These are phyloP conservation scores for Ruellia speciosa DNA, from an alignment of 305 asterid species.

Conservation along the genomic window DNA sequence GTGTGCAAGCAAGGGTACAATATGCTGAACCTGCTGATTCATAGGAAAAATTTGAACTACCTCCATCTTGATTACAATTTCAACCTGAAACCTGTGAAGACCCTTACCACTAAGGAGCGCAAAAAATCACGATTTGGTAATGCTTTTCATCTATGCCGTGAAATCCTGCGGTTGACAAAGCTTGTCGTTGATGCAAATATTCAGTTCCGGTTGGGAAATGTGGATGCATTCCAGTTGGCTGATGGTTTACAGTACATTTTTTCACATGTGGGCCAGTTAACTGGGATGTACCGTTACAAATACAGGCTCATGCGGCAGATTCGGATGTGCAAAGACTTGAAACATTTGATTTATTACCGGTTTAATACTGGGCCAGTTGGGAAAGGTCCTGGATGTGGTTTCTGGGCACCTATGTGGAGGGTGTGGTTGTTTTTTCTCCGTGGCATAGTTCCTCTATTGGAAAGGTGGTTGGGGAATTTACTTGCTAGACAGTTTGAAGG, in stretches of 20 bases:
- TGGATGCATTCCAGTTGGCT: slow-evolving; percentile 98
- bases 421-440: slow-evolving; percentile 99
- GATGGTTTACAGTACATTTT: slow-evolving; percentile 96
- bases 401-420: slow-evolving; percentile 99
- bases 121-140: slow-evolving; percentile 95
- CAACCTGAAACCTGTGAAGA: slow-evolving; percentile 97
- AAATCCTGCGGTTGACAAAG: slow-evolving; percentile 89
- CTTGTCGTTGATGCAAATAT: slow-evolving; percentile 98
- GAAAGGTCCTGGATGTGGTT: slow-evolving; percentile 99
- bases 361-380: slow-evolving; percentile 99
- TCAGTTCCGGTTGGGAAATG: slow-evolving; percentile 99
- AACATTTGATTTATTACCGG: slow-evolving; percentile 93
- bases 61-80: slow-evolving; percentile 97
- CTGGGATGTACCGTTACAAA: slow-evolving; percentile 97
- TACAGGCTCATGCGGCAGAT: slow-evolving; percentile 99
- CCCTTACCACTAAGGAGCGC: slow-evolving; percentile 95
- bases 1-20: slow-evolving; percentile 99
- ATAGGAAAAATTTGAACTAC: slow-evolving; percentile 89
- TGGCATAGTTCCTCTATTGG: slow-evolving; percentile 96
- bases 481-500: slow-evolving; percentile 99
- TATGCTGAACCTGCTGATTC: slow-evolving; percentile 92
- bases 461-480: slow-evolving; percentile 95
- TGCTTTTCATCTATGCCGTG: slow-evolving; percentile 99
- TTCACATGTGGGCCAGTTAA: slow-evolving; percentile 97
- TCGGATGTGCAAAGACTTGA: slow-evolving; percentile 97